Evolutionary conservation across 2,329 filamentous ascomycete species (phyloP), one percentile per base, ranked within the genome.

Genomic region (Mariannaea elegans): DNA sequence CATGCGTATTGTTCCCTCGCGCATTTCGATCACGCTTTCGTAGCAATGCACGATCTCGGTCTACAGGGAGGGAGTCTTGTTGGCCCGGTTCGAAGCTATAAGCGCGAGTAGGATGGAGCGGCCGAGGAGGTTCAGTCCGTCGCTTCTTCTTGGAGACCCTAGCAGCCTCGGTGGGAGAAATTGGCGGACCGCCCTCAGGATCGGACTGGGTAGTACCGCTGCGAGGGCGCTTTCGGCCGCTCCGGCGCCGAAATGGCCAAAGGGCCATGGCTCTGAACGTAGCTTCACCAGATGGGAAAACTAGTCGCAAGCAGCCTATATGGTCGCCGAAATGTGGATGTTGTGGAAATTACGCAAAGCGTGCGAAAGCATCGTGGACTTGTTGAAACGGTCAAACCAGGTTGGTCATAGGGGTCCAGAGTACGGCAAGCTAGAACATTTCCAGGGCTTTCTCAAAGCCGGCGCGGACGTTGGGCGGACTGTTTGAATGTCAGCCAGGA

Each of bases 161-260:
- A 16, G 65, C 59, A 34, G 71, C 72, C 27, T 78, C 76, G 9
- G 74, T 75, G 31, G 75, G 74, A 63, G 68, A 73, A 50, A 75
- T 76, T 61, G 66, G 72, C 48, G 74, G 67, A 31, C 71, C 56
- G 13, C 79, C 79, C 73, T 87, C 82, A 71, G 82, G 76, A 70
- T 84, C 84, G 60, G 83, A 78, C 66, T 84, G 77, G 67, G 83
- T 83, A 68, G 82, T 84, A 75, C 86, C 76, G 65, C 78, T 79
- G 61, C 80, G 78, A 64, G 81, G 76, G 72, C 83, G 81, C 77
- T 82, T 87, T 77, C 88, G 88, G 77, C 87, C 89, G 78, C 85
- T 89, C 78, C 84, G 89, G 72, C 90, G 88, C 77, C 89, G 84
- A 77, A 96, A 97, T 62, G 89, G 91, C 93, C 92, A 96, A 77